Evolutionary conservation across 2,329 filamentous ascomycete species (phyloP), one percentile per base, ranked within the genome.

Genomic region (Didymellaceae sp.): DNA sequence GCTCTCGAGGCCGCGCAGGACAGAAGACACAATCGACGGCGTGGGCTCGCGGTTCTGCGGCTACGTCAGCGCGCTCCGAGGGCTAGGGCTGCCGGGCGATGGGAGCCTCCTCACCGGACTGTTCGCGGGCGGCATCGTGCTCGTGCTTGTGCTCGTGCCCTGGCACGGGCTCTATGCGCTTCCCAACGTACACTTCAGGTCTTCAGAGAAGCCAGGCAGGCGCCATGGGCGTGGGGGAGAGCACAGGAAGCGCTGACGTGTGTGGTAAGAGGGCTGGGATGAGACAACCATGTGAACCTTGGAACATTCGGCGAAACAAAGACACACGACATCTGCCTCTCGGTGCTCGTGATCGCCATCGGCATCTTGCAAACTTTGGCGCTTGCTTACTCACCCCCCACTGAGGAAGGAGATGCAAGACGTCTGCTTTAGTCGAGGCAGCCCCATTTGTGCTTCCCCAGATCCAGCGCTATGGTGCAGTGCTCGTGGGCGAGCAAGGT

Each of bases 1-100:
- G 59, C 75, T 78, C 59, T 78, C 73, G 52, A 81, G 71, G 45
- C 74, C 69, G 59, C 73, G 75, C 51, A 78, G 71, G 47, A 77
- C 75, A 44, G 77, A 78, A 31, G 80, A 72, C 58, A 82, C 81
- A 28, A 64, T 67, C 35, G 66, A 63, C 45, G 66, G 61, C 20
- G 63, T 64, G 28, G 55, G 59, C 37, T 70, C 63, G 38, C 58
- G 32, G 49, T 66, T 63, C 67, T 72, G 48, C 40, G 52, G 57
- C 51, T 59, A 57, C 55, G 63, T 68, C 59, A 68, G 64, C 30
- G 25, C 33, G 30, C 33, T 21, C 21, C 20, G 14, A 8, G 17
- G 26, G 37, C 34, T 22, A 26, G 22, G 18, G 21, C 30, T 17
- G 34, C 41, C 44, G 16, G 25, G 34, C 24, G 10, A 45, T 33